A percentile compares a stretch with the other conserved stretches of the same genome.
Conservation (phyloP, 2,329 filamentous ascomycete genomes). For the Cryphonectria carpinicola region DNA sequence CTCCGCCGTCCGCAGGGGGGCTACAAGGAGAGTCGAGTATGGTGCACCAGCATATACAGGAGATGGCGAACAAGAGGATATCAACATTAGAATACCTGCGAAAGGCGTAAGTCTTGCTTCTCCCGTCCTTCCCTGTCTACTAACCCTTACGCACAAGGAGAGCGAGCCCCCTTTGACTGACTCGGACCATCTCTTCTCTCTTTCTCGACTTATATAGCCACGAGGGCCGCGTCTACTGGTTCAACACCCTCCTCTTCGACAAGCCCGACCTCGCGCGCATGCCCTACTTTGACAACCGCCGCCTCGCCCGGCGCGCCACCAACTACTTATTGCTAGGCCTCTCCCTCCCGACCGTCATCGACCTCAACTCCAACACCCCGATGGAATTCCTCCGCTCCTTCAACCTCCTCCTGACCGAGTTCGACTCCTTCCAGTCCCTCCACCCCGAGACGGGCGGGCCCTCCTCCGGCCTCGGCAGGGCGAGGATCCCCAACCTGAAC, state of each 20-base stretch:
- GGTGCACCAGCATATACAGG: conserved; percentile 72
- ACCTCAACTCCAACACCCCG: conserved; percentile 79
- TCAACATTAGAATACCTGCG: conserved; percentile 90
- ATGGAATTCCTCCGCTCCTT: conserved; percentile 86
- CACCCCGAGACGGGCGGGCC: conserved; percentile 77
- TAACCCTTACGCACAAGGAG: not conserved
- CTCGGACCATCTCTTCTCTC: not conserved
- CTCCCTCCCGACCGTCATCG: conserved; percentile 85
- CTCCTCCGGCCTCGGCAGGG: conserved; percentile 72
- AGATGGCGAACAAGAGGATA: conserved; percentile 88
- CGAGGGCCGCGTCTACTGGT: conserved; percentile 95
- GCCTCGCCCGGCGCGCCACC: conserved; percentile 85
- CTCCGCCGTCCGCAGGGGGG: conserved; percentile 34
- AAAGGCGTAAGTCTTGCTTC: conserved; percentile 71
- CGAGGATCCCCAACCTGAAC: conserved; percentile 81
- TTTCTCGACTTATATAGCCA: conserved; percentile 61
- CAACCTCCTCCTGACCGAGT: conserved; percentile 84
- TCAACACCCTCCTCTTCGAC: conserved; percentile 94
- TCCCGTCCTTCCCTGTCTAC: not conserved
- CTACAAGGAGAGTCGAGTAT: conserved; percentile 50
- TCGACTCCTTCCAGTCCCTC: conserved; percentile 89
- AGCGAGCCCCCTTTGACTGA: not conserved
- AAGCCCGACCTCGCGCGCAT: conserved; percentile 78
- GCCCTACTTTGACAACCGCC: conserved; percentile 82
- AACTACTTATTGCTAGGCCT: conserved; percentile 93